Base-by-base conservation (phyloP, 2,329 filamentous ascomycete genomes). In the Pyrenochaeta sp. region DNA sequence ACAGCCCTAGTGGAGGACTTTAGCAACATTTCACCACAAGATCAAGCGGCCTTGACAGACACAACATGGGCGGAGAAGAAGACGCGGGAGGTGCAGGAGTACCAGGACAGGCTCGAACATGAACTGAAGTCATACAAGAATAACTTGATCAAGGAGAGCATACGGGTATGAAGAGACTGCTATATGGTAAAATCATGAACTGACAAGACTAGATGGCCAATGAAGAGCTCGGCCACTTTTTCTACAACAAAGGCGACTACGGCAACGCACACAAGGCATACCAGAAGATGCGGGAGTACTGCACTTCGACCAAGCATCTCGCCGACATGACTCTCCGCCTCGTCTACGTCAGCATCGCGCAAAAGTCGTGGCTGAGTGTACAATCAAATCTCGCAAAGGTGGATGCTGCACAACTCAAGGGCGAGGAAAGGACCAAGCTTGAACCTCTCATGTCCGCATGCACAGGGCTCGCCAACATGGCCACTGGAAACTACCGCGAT, bases 101-200 rank as follows among this genome's bases (percentile, higher is more conserved):
- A 96, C 69, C 86, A 86, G 1, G 78, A 84, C 41, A 83, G 88
- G n/a, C 77, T 97, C 41, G 90, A 96, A 66, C 77, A 81, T 11
- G 90, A 97, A 71, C 78, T 99, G 14, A 92, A 91, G 70, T 87
- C 87, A 1, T 97, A 97, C 72, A 96, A 94, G 74, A 96, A 96
- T 67, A 99, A 97, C 62, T 75, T 97, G 29, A 91, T 99, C 61
- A 96, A 96, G 69, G 94, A 99, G 74, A 96, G 91, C 74, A 96
- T 97, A 62, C 77, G 92, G 58, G 91, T 95, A 78, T 64, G 61
- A 50, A 7, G n/a, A 7, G 11, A 17, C 27, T 10, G 2, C 31
- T 48, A 41, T 7, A 13, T 3, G 6, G 24, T 4, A 1, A 8
- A 2, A 5, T 0, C 8, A 5, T 17, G 29, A 9, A 31, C 48